Base-by-base conservation (phyloP, 371 early-diverging fungal genomes). In the Rhizopus arrhizus region DNA sequence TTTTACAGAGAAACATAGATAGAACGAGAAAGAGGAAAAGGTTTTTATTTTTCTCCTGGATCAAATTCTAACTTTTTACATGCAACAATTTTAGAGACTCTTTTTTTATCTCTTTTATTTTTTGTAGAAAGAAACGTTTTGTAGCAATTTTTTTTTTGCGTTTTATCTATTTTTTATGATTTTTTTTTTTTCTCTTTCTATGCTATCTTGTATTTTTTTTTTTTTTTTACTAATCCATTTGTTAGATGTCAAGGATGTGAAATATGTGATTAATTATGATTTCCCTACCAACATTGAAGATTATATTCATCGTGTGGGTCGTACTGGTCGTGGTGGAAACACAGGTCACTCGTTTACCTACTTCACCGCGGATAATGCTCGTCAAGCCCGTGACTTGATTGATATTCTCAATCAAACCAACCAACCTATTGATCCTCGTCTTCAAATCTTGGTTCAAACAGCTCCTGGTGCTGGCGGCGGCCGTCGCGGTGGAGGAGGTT, bases 301-400 rank as follows among this genome's bases (percentile, higher is more conserved):
- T 73, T 99, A 97, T 75, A 94, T 98, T 38, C 99, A 99, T 79
- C 91, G 99, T 68, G 98, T 99, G 62, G 99, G 99, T 59, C 91
- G 99, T 83, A 99, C 99, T 31, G 99, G 99, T 68, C 96, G 99
- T 85, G 98, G 97, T 59, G 94, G 91, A 28, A 87, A 88, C 48
- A 90, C 90, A n/a, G 99, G 99, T 35, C 85, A 92, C 11, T 89
- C 99, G 15, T 86, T 93, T 73, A 97, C 99, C 16, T 99, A 96
- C 87, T 97, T 99, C 79, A 96, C 99, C 2, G 73, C 85, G 43
- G 97, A 93, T 28, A 96, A 99, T 78, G 84, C 85, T 54, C 90
- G 90, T 65, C 89, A 90, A 69, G 95, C 99, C 47, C 85, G 87
- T 65, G 96, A 95, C 51, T 86, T 99, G 56, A 85, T 95, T 32